Evolutionary conservation across 2,329 filamentous ascomycete genomes (phyloP).

Genomic region (Claviceps sorghi): DNA sequence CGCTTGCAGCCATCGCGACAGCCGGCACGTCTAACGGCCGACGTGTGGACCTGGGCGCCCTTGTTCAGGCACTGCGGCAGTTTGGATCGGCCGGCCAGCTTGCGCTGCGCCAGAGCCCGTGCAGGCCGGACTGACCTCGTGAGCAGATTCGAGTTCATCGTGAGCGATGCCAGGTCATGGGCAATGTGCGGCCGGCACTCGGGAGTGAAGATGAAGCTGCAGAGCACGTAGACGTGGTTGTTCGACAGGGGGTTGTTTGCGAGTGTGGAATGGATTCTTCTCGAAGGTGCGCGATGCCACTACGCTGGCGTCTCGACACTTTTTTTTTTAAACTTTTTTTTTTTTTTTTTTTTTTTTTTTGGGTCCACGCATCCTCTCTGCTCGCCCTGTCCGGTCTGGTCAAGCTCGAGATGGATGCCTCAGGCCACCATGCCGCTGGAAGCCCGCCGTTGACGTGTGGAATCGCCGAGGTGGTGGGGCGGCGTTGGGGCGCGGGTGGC

Average conservation of each 20-base stretch:
- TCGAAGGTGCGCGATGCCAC: conserved; percentile 1
- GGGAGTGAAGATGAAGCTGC: not conserved
- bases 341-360: conserved; percentile 12
- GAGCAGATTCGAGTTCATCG: conserved; percentile 34
- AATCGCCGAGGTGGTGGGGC: no score
- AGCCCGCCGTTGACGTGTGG: no score
- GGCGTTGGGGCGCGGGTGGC: no score
- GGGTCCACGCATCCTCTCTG: not conserved
- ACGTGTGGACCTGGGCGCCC: conserved; percentile 21
- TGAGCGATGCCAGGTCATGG: conserved; percentile 18
- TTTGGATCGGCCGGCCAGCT: conserved; percentile 24
- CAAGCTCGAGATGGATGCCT: conserved; percentile 13
- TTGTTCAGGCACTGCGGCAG: conserved; percentile 26
- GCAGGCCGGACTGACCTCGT: conserved; percentile 31
- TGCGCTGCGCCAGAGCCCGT: conserved; percentile 30
- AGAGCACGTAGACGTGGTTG: not conserved
- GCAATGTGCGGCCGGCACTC: not conserved
- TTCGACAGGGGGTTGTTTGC: not conserved
- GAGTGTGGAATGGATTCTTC: conserved; percentile 4
- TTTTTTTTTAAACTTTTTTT: conserved; percentile 11
- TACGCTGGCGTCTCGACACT: not conserved
- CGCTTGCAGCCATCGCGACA: conserved; percentile 10
- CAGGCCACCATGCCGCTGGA: conserved; percentile 9
- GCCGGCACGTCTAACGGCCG: conserved; percentile 10
- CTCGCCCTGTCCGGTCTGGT: conserved; percentile 10